A percentile compares a stretch with the other conserved stretches of the same genome.
Conservation (phyloP, 176 grass and related monocot species). For the Aegilops speltoides region DNA sequence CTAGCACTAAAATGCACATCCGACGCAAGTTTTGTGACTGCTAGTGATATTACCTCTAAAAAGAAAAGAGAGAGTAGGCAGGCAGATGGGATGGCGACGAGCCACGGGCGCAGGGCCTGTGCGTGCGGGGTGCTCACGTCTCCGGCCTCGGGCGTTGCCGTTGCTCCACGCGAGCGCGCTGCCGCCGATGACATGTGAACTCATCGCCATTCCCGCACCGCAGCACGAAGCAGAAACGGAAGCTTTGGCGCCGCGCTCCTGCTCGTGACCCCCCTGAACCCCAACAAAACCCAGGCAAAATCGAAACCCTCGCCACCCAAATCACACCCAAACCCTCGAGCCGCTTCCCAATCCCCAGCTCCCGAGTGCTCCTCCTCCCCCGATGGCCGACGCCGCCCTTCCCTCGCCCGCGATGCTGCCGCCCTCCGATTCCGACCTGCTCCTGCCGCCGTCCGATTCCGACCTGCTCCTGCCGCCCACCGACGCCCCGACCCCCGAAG, state of each 20-base stretch:
- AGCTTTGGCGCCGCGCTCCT: constrained; percentile 6
- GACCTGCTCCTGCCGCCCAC: neutral
- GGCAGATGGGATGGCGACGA: too few species aligned
- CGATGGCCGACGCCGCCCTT: constrained; percentile 4
- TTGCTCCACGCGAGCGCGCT: neutral
- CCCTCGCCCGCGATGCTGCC: neutral
- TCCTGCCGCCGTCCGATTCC: neutral
- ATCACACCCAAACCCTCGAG: neutral
- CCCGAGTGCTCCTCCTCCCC: neutral
- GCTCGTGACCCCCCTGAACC: neutral
- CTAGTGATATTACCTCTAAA: too few species aligned
- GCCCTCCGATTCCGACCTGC: neutral
- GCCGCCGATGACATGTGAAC: neutral
- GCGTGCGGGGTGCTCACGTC: neutral
- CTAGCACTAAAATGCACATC: too few species aligned
- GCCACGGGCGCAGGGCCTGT: too few species aligned
- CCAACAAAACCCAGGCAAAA: neutral
- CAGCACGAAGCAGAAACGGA: constrained; percentile 3
- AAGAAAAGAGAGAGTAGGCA: too few species aligned
- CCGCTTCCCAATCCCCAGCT: neutral
- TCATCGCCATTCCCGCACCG: neutral
- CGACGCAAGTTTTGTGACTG: too few species aligned
- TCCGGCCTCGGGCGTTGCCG: neutral
- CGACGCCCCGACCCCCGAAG: constrained; percentile 5
- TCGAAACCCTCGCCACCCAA: neutral